These are phyloP conservation scores for Suhomyces pyralidae DNA, from an alignment of 805 yeast genomes.

Conservation along the genomic window DNA sequence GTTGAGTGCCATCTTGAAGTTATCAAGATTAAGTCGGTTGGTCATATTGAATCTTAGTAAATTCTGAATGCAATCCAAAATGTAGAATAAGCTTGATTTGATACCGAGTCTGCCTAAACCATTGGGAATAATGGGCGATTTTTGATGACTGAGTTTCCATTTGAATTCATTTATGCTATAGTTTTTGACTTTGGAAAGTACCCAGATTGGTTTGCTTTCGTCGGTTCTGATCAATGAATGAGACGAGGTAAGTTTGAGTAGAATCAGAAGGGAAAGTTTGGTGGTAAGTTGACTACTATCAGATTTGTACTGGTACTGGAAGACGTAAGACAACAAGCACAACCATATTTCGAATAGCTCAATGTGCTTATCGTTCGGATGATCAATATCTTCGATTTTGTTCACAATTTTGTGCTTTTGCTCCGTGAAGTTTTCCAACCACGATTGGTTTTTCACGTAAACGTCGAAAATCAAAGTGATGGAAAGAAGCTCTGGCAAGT, in stretches of 20 bases:
- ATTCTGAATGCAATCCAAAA: slow-evolving; percentile 28
- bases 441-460: slow-evolving; percentile 14
- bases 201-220: not conserved
- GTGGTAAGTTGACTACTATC: slow-evolving; percentile 21
- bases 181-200: slow-evolving; percentile 9
- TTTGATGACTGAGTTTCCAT: slow-evolving; percentile 44
- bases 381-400: slow-evolving; percentile 14
- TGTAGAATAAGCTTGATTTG: slow-evolving; percentile 32
- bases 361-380: slow-evolving; percentile 11
- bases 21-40: slow-evolving; percentile 30
- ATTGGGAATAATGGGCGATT: slow-evolving; percentile 31
- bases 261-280: slow-evolving; percentile 24
- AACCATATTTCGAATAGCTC: slow-evolving; percentile 33
- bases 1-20: slow-evolving; percentile 25
- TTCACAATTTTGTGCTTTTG: slow-evolving; percentile 9
- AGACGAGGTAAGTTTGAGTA: slow-evolving; percentile 24
- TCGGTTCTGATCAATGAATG: not conserved
- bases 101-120: slow-evolving; percentile 19
- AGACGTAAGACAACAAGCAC: slow-evolving; percentile 36
- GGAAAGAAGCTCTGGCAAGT: slow-evolving; percentile 18
- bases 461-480: slow-evolving; percentile 13
- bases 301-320: slow-evolving; percentile 36
- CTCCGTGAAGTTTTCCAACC: slow-evolving; percentile 13
- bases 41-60: slow-evolving; percentile 39
- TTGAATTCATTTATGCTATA: slow-evolving; percentile 32